phyloP scores from a whole-genome alignment of 768 basidiomycete genomes.

The Krasilnikovozyma curviuscula region DNA sequence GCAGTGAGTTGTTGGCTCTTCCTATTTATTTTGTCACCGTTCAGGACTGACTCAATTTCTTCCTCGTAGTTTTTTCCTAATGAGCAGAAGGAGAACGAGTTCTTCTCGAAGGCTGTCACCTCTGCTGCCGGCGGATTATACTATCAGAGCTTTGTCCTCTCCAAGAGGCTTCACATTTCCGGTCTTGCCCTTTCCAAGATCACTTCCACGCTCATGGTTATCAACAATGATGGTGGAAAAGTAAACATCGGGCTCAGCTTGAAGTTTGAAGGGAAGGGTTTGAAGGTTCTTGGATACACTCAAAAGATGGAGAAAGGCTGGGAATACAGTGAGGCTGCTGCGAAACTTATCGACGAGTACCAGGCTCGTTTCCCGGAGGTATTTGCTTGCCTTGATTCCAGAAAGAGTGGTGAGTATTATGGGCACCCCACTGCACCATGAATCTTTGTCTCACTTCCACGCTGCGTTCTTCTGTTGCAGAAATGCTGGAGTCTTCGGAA shows the following conservation, averaged over 20 bases:
- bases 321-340: constrained; percentile 82
- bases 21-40: neutral
- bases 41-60: neutral
- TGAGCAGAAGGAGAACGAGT: constrained; percentile 57
- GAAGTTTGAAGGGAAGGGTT: constrained; percentile 82
- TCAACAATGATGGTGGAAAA: constrained; percentile 55
- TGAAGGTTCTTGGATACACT: constrained; percentile 86
- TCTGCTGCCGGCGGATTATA: constrained; percentile 39
- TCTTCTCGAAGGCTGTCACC: constrained; percentile 50
- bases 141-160: constrained; percentile 56
- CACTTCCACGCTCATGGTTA: constrained; percentile 80
- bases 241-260: constrained; percentile 79
- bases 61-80: constrained; percentile 60
- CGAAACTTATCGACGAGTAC: constrained; percentile 64
- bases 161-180: constrained; percentile 53
- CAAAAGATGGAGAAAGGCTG: constrained; percentile 63
- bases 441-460: too few relatives aligned
- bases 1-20: constrained; percentile 40
- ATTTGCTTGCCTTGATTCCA: constrained; percentile 48
- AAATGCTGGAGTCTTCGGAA: constrained; percentile 47
- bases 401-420: constrained; percentile 49
- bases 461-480: constrained; percentile 29
- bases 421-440: too few relatives aligned
- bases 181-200: constrained; percentile 70
- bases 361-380: constrained; percentile 68